Base-by-base conservation (phyloP, 805 yeast species). In the Candida berthetii region DNA sequence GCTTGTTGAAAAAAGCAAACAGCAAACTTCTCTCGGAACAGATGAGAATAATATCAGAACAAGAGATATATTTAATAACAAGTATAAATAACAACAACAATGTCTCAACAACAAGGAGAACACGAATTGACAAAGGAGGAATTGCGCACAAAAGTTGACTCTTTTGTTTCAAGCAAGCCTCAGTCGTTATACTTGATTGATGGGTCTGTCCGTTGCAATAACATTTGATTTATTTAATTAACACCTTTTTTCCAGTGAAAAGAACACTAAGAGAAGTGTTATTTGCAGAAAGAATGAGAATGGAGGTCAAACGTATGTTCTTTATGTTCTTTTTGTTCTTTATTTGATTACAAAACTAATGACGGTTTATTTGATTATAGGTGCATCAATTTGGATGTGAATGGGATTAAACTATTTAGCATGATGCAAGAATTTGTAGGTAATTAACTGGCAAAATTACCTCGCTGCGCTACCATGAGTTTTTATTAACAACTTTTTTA, bases 341-440 rank as follows among this genome's bases (percentile, higher is more conserved):
- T 15, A 6, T 4, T 9, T 3, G n/a, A 7, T 3, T 25, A 15
- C 13, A 16, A 15, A 16, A 22, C 8, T 6, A 13, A n/a, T 4
- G 20, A 25, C 36, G 35, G 9, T 38, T 40, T 25, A 43, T 40
- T 17, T 14, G 18, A n/a, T 4, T 33, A 20, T 11, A 70, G 76
- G 4, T 73, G 78, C 48, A 54, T 72, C 42, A 70, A 69, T 44
- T 56, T 73, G 38, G 60, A 57, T 28, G 55, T 59, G 31, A 64
- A 66, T 38, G 68, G 69, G 19, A 57, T 72, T 24, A 61, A 66
- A 32, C 55, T 73, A 41, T 73, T 73, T 60, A 70, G 64, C 43
- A 65, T 64, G 19, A 72, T 73, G 78, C 78, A 73, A 44, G 62
- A 60, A 18, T 58, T 68, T 15, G 61, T 56, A 31, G n/a, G n/a